These are phyloP conservation scores for Podospora appendiculata DNA, from an alignment of 495 filamentous ascomycete genomes.

Conservation along the genomic window DNA sequence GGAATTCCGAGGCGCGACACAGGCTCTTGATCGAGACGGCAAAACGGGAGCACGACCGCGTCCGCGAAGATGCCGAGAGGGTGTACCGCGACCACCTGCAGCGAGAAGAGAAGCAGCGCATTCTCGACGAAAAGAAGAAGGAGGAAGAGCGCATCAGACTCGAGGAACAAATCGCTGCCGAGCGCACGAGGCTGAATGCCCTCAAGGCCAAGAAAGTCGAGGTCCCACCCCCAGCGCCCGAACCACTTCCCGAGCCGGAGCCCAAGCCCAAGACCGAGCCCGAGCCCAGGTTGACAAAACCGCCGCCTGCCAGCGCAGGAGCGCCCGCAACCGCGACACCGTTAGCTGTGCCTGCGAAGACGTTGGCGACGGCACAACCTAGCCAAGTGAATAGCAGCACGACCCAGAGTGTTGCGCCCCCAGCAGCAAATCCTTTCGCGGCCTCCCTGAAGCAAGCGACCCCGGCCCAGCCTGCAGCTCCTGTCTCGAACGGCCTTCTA, in stretches of 20 bases:
- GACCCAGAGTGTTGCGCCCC: background rate
- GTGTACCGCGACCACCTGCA: constrained; percentile 36
- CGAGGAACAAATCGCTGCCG: constrained; percentile 30
- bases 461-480: background rate
- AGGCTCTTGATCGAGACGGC: constrained; percentile 55
- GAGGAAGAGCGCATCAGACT: constrained; percentile 47
- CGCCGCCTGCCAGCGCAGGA: constrained; percentile 3
- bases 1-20: constrained; percentile 45
- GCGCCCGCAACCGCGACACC: background rate
- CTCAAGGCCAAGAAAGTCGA: constrained; percentile 34
- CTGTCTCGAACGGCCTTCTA: background rate
- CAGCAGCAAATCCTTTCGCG: constrained; percentile 1
- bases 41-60: constrained; percentile 52
- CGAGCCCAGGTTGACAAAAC: constrained; percentile 15
- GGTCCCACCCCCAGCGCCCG: constrained; percentile 30
- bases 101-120: constrained; percentile 36
- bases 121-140: constrained; percentile 39
- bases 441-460: background rate
- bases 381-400: constrained; percentile 7
- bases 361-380: background rate
- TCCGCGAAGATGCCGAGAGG: constrained; percentile 52
- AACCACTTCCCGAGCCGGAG: no score
- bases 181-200: constrained; percentile 33
- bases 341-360: background rate
- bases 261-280: no score